Evolutionary conservation across 176 grass and related monocot species (phyloP).

Genomic region (Oryza officinalis): DNA sequence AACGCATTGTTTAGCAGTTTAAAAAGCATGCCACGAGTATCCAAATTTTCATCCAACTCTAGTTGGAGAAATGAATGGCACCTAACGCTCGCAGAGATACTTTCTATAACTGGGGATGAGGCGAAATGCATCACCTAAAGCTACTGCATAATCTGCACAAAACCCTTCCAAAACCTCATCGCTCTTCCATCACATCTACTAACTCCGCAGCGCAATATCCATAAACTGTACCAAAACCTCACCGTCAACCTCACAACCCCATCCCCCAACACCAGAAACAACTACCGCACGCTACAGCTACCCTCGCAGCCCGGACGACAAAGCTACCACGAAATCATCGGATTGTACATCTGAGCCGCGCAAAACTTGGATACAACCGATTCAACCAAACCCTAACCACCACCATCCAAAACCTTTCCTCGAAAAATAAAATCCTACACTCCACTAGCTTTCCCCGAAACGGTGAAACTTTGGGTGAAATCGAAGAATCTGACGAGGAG

Average conservation of each 20-base stretch:
- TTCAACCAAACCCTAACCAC: conserved; percentile 12
- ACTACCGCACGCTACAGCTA: not conserved
- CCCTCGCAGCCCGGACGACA: not conserved
- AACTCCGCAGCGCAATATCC: not conserved
- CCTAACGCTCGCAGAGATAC: not conserved
- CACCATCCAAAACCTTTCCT: not conserved
- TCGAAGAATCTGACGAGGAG: not conserved
- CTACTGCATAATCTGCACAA: not conserved
- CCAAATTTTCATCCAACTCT: no score
- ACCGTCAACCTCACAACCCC: not conserved
- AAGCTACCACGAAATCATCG: not conserved
- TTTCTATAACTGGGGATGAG: not conserved
- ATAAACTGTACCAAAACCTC: not conserved
- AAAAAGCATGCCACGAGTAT: no score
- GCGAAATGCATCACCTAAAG: not conserved
- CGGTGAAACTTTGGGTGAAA: not conserved
- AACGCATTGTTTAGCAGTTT: no score
- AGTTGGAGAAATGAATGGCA: no score
- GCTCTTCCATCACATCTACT: not conserved
- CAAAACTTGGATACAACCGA: not conserved
- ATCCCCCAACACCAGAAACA: not conserved
- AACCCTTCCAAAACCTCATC: conserved; percentile 33
- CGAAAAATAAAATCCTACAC: not conserved
- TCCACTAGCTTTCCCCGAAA: not conserved
- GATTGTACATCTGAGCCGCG: not conserved